Evolutionary conservation across 768 basidiomycete species (phyloP).

Genomic region (Rhodosporidiobolus sp.): DNA sequence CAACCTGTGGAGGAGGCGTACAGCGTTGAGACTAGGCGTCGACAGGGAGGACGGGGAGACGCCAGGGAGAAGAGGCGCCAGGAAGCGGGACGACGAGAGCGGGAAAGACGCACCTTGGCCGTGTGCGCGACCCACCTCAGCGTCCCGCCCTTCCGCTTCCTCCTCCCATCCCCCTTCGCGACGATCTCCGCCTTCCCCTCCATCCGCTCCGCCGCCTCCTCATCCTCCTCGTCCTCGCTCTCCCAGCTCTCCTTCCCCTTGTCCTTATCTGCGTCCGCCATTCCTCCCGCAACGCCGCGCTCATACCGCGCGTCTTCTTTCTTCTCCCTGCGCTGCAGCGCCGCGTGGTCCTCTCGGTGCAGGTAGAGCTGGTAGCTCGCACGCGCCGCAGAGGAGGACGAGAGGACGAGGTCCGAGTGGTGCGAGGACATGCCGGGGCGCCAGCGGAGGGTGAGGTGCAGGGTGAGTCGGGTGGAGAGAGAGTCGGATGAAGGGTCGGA

Average conservation of each 20-base stretch:
- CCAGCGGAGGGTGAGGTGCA: constrained; percentile 5
- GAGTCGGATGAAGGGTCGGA: background rate
- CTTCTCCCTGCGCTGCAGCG: background rate
- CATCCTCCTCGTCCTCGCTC: background rate
- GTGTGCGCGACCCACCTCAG: constrained; percentile 2
- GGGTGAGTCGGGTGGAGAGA: background rate
- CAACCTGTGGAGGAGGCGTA: background rate
- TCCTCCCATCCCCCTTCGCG: background rate
- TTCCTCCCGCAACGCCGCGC: background rate
- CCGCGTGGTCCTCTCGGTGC: background rate
- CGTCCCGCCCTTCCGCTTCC: constrained; percentile 12
- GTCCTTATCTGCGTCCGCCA: background rate
- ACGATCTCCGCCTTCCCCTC: background rate
- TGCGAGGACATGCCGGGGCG: constrained; percentile 1
- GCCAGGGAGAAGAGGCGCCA: background rate
- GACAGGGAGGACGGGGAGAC: background rate
- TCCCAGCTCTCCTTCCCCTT: background rate
- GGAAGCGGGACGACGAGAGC: too few relatives aligned
- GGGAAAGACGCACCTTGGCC: constrained; percentile 3
- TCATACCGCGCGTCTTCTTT: too few relatives aligned
- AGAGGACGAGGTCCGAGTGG: constrained; percentile 8
- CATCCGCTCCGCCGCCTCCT: background rate
- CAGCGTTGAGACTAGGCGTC: too few relatives aligned
- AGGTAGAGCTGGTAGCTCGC: constrained; percentile 9
- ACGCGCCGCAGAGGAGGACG: background rate